A percentile compares a stretch with the other conserved stretches of the same genome.
These are phyloP conservation scores for Leccinum arenicola DNA, from an alignment of 768 basidiomycete species.

Conservation along the genomic window DNA sequence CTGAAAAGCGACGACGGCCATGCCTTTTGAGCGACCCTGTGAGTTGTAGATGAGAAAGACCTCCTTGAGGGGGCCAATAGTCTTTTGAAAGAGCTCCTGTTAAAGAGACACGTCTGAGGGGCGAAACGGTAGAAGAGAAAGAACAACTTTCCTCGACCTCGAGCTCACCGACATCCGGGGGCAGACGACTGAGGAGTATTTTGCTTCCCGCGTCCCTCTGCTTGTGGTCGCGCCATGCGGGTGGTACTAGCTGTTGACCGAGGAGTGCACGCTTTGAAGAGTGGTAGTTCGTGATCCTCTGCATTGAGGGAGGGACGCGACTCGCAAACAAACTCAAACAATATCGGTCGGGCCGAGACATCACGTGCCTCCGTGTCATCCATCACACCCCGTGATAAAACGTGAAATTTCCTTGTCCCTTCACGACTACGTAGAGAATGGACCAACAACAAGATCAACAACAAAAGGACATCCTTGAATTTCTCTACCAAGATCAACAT, in stretches of 20 bases:
- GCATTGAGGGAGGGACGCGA: slow-evolving; percentile 6
- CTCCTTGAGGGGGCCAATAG: slow-evolving; percentile 71
- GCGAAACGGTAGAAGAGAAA: not conserved
- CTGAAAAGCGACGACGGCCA: slow-evolving; percentile 72
- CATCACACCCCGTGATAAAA: too few species aligned
- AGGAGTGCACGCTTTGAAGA: slow-evolving; percentile 53
- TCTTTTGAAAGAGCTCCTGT: slow-evolving; percentile 74
- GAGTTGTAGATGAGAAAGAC: slow-evolving; percentile 72
- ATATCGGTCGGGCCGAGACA: not conserved
- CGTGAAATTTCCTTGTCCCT: too few species aligned
- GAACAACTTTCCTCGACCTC: slow-evolving; percentile 58
- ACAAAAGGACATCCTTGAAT: slow-evolving; percentile 36
- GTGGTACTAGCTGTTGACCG: slow-evolving; percentile 52
- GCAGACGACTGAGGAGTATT: slow-evolving; percentile 64
- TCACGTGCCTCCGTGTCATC: not conserved
- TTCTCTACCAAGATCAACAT: slow-evolving; percentile 32
- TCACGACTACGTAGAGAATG: too few species aligned
- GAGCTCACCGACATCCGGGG: slow-evolving; percentile 62
- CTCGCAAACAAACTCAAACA: slow-evolving; percentile 9
- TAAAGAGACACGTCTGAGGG: slow-evolving; percentile 8
- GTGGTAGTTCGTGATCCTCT: slow-evolving; percentile 44
- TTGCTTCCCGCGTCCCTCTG: slow-evolving; percentile 52
- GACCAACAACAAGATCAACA: slow-evolving; percentile 29
- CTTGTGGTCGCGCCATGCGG: slow-evolving; percentile 56
- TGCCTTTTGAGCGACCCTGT: slow-evolving; percentile 73